Base-by-base conservation (phyloP, 495 filamentous ascomycete genomes). In the Elaphomyces granulatus region DNA sequence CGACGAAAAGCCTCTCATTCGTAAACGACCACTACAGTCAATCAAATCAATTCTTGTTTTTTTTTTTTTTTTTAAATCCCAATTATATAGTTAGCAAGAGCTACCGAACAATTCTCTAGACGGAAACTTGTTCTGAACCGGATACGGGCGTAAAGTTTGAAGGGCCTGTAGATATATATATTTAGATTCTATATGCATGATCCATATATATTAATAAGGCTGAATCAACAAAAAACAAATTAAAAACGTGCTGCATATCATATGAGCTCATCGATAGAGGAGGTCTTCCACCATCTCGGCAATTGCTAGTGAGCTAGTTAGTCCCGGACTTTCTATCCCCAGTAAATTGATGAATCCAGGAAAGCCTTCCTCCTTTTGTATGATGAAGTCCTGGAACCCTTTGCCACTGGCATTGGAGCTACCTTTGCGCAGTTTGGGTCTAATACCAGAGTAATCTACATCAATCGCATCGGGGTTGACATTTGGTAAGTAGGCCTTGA, bases 281-380 rank as follows among this genome's bases (percentile, higher is more conserved):
- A 95, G 58, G 12, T 60, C 64, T 50, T 79, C 65, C 14, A 94
- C 90, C 69, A 74, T 74, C 49, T 92, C 85, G 9, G 66, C 88
- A 61, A 98, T 94, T 8, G 86, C 87, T 64, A 98, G 66, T 41
- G 67, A 77, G 54, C 82, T 88, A 20, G 90, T 98, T 56, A 98
- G 63, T 35, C 90, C 92, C 0, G 90, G 90, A 62, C 84, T 93
- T 63, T 98, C 90, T 56, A 98, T 94, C 4, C 84, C 86, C 50
- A 96, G 52, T 46, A 95, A 55, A 61, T 96, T 95, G 15, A 96
- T 72, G 70, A 86, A 94, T n/a, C 86, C 87, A 14, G 71, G 59
- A 50, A 71, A 83, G 0, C 82, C 90, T 15, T 87, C 74, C 59
- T 95, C 90, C 52, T 74, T 74, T 46, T 69, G 60, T 34, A 98